phyloP scores from a whole-genome alignment of 257 asterid genomes.

The Galeopsis tetrahit region DNA sequence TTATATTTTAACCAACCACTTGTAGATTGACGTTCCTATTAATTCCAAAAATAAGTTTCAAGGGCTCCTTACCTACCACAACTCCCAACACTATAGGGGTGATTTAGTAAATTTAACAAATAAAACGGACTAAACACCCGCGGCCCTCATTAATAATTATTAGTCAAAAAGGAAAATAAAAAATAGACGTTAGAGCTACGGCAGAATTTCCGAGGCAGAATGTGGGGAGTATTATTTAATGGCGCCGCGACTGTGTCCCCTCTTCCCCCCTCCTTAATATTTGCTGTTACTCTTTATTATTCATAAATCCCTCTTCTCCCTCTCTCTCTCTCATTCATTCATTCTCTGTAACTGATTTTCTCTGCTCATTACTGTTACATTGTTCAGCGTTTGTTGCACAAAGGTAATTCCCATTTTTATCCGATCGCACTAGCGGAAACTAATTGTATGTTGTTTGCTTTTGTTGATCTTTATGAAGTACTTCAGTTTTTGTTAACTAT shows the following conservation, averaged over 20 bases:
- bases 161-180: conserved; percentile 12
- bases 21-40: not conserved
- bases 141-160: conserved; percentile 31
- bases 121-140: conserved; percentile 32
- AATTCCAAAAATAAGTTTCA: conserved; percentile 19
- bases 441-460: not conserved
- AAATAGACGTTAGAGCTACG: conserved; percentile 63
- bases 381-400: conserved; percentile 16
- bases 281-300: conserved; percentile 34
- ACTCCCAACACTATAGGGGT: conserved; percentile 14
- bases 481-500: not conserved
- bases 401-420: conserved; percentile 32
- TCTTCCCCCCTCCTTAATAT: conserved; percentile 30
- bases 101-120: conserved; percentile 35
- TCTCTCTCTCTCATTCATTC: conserved; percentile 4
- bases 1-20: too few species aligned
- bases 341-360: conserved; percentile 21
- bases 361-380: conserved; percentile 12
- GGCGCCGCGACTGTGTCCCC: conserved; percentile 50
- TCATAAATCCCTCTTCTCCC: conserved; percentile 29
- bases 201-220: conserved; percentile 44
- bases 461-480: not conserved
- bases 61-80: conserved; percentile 31
- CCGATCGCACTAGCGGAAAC: not conserved
- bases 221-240: conserved; percentile 26